Evolutionary conservation across 208 protist species (phyloP), one percentile per base, ranked within the genome.

Genomic region (Endotrypanum monterogeii): DNA sequence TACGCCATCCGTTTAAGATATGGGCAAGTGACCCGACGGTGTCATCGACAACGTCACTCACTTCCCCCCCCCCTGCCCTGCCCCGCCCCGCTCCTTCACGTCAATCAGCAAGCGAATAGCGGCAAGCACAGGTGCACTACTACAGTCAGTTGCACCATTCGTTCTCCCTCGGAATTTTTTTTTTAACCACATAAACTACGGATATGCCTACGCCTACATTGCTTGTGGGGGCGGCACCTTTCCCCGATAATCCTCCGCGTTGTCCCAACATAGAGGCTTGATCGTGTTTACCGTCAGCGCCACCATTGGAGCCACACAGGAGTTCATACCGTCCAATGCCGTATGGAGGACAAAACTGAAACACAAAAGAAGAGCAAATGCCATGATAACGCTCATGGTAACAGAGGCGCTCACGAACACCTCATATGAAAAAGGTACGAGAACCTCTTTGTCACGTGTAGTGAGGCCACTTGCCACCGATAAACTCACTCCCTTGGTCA

Each of bases 201-300:
- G 57, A 23, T 63, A 11, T 9, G n/a, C n/a, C n/a, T 7, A 35
- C 25, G 16, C 16, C 44, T 55, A 68, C 44, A 46, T n/a, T 23
- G 37, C 23, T n/a, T 28, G 12, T 32, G 66, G 50, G 12, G 66
- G 66, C 23, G 70, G 66, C 8, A 80, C 65, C 50, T 88, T 84
- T 60, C 81, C 74, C 25, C 90, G 73, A n/a, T 88, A 80, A 62
- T 94, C 89, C 20, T 85, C 72, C 14, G 79, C 76, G 25, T 57
- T 62, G 25, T 70, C 67, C 90, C 90, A 94, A 46, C 80, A 90
- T n/a, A 68, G 78, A 6, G 74, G 75, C 67, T 83, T 79, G 25
- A 79, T 80, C 8, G 76, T 73, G 41, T 83, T 58, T n/a, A 82
- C 63, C 9, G 88, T 66, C 76, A 85, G 83, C 35, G 73, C 74